Evolutionary conservation across 495 filamentous ascomycete species (phyloP), one percentile per base, ranked within the genome.

Genomic region (Bathelium albidoporum): DNA sequence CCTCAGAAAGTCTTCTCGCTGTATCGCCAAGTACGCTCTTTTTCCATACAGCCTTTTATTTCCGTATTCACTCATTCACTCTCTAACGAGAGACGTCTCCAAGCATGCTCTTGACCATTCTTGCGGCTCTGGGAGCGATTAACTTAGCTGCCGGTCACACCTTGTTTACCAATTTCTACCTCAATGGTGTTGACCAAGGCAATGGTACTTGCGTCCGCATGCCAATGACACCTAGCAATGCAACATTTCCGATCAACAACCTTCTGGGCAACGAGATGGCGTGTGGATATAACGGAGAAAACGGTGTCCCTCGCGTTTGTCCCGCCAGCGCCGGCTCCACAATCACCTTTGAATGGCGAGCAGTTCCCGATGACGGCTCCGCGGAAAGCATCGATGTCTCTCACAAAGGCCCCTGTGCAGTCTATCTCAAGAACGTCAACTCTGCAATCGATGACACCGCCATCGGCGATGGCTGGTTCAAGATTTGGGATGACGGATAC

Each of bases 401-500:
- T 44, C 87, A 91, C 72, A 83, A 87, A 69, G 89, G 82, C 59
- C 85, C 89, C 49, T 87, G 85, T 64, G 80, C 87, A 12, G 80
- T 90, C 28, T 91, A 91, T 72, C 79, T 90, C 73, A 91, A 91
- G 74, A 78, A 68, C 28, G 72, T 75, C 24, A 60, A 65, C 58
- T 72, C 70, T 62, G 72, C 70, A 16, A 61, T 73, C 58, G 39
- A 70, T n/a, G 72, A 72, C 43, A 44, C 43, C 16, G 70, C 64
- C 62, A 26, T 77, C 31, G 88, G 89, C 3, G 73, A 73, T 62
- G 88, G 89, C 24, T 93, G 89, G 89, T 89, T 93, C 78, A 91
- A 91, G 78, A 84, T 93, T 71, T 88, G 75, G 75, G 77, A 87
- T 52, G 80, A 84, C 34, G 87, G 85, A 58, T 88, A 87, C 69